Conservation (phyloP, 2,329 filamentous ascomycete genomes). For the Aspergillus sp. region DNA sequence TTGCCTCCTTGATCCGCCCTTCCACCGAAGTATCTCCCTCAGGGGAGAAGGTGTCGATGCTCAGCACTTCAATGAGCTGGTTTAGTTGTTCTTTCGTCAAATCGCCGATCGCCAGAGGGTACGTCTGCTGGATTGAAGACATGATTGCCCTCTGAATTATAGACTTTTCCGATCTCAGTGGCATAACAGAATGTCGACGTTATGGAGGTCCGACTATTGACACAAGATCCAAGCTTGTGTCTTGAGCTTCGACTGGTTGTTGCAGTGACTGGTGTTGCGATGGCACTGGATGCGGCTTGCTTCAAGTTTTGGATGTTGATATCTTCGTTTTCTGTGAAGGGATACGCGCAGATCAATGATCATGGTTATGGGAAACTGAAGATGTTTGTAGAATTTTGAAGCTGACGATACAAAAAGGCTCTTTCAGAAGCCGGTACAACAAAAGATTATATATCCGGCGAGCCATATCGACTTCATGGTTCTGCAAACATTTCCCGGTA, state of each 20-base stretch:
- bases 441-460: too few species aligned
- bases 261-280: too few species aligned
- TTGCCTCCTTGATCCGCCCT: constrained; percentile 6
- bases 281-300: too few species aligned
- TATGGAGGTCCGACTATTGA: background rate
- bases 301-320: too few species aligned
- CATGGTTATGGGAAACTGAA: too few species aligned
- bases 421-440: too few species aligned
- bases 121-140: constrained; percentile 8
- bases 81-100: constrained; percentile 20
- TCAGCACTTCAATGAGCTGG: constrained; percentile 23
- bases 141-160: background rate
- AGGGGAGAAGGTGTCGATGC: constrained; percentile 17
- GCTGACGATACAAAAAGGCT: too few species aligned
- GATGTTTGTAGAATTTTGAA: too few species aligned
- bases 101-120: constrained; percentile 19
- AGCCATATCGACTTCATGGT: too few species aligned
- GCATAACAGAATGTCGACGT: background rate
- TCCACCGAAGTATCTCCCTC: background rate
- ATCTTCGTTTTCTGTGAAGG: too few species aligned
- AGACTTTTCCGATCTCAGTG: background rate
- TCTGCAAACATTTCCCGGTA: too few species aligned
- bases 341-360: too few species aligned
- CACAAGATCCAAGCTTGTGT: background rate
- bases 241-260: background rate